A percentile compares a stretch with the other conserved stretches of the same genome.
Evolutionary conservation across 352 stramenopile genomes (phyloP).

Genomic region (Globisporangium nagaii): DNA sequence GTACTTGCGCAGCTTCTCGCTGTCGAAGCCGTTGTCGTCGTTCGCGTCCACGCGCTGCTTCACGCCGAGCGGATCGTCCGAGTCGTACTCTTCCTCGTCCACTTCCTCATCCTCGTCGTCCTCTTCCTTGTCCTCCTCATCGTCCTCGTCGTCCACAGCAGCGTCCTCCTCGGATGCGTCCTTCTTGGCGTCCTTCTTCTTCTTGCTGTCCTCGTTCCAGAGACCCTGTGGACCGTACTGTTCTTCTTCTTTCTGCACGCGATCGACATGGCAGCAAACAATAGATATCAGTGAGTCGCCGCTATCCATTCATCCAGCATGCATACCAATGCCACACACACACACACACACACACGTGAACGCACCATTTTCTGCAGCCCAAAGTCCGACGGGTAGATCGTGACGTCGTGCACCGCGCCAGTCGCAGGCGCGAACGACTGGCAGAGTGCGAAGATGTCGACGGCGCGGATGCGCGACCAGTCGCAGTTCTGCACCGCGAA

Average conservation of each 20-base stretch:
- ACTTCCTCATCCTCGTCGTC: slow-evolving; percentile 29
- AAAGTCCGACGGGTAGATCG: slow-evolving; percentile 96
- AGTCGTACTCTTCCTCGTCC: slow-evolving; percentile 51
- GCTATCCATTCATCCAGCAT: background rate
- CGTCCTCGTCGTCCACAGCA: slow-evolving; percentile 13
- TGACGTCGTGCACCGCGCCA: slow-evolving; percentile 87
- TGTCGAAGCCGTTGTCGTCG: slow-evolving; percentile 84
- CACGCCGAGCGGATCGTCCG: slow-evolving; percentile 60
- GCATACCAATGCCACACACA: background rate
- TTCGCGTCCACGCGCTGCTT: slow-evolving; percentile 57
- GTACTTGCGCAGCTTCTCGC: slow-evolving; percentile 94
- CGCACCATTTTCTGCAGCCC: slow-evolving; percentile 91
- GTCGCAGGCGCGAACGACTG: slow-evolving; percentile 91
- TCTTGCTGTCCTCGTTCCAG: slow-evolving; percentile 46
- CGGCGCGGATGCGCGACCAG: slow-evolving; percentile 93
- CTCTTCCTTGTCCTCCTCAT: slow-evolving; percentile 11
- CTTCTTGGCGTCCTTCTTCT: slow-evolving; percentile 14
- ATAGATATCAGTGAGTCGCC: background rate
- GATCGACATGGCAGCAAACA: no score
- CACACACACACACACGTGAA: background rate
- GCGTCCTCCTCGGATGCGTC: slow-evolving; percentile 11
- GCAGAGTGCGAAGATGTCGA: slow-evolving; percentile 95
- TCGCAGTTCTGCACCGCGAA: slow-evolving; percentile 96
- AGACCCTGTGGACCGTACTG: slow-evolving; percentile 62
- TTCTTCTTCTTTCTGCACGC: slow-evolving; percentile 72